A percentile compares a stretch with the other conserved stretches of the same genome.
phyloP scores from a whole-genome alignment of 148 eudicot species.

The Fagopyrum homotropicum region DNA sequence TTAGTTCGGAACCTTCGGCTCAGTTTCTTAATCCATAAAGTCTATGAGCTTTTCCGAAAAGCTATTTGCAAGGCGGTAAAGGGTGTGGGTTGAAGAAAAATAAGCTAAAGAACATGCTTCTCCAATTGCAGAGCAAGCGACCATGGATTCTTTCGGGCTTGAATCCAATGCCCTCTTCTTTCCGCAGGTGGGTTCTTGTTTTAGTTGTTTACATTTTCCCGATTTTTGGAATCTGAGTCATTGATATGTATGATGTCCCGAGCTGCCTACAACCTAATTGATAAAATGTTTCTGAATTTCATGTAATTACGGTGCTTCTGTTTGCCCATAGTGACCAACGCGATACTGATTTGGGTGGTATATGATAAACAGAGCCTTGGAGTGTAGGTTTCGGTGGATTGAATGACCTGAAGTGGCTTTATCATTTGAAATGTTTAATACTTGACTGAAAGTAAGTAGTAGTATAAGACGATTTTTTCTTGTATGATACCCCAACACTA shows the following conservation, averaged over 20 bases:
- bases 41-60: not conserved
- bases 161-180: not conserved
- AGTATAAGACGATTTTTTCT: not conserved
- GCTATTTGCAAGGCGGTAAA: not conserved
- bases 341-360: not conserved
- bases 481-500: not conserved
- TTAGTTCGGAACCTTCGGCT: not conserved
- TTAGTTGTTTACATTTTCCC: not conserved
- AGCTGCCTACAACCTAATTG: not conserved
- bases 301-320: not conserved
- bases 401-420: not conserved
- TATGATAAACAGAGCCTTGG: not conserved
- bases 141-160: conserved; percentile 5
- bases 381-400: not conserved
- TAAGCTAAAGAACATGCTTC: conserved; percentile 7
- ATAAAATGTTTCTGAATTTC: conserved; percentile 6
- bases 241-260: not conserved
- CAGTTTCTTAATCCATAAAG: not conserved
- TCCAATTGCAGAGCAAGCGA: conserved; percentile 9
- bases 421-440: not conserved
- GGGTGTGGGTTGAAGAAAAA: not conserved
- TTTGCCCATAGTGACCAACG: not conserved
- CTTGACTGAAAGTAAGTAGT: not conserved
- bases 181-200: not conserved
- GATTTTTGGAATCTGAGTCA: not conserved